A percentile compares a stretch with the other conserved stretches of the same genome.
Evolutionary conservation across 495 filamentous ascomycete species (phyloP).

Genomic region (Daldinia loculata): DNA sequence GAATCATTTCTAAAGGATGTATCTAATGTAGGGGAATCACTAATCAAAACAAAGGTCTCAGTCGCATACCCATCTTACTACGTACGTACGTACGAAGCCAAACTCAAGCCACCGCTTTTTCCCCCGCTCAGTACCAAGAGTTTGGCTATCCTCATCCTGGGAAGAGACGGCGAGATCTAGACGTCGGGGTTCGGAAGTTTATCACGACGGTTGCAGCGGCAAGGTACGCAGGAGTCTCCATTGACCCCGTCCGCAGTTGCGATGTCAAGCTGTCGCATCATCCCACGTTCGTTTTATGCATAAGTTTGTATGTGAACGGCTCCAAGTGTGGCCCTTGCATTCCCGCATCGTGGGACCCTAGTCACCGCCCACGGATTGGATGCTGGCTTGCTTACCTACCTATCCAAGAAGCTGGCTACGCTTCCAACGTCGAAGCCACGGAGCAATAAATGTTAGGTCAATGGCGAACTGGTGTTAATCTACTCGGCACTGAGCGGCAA

Average conservation of each 20-base stretch:
- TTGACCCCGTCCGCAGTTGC: conserved; percentile 20
- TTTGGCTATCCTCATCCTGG: conserved; percentile 34
- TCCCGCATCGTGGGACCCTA: conserved; percentile 33
- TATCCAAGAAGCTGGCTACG: neutral
- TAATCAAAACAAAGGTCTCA: conserved; percentile 22
- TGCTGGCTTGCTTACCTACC: neutral
- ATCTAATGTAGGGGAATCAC: conserved; percentile 2
- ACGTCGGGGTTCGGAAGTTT: conserved; percentile 35
- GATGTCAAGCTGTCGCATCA: conserved; percentile 26
- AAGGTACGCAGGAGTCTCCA: conserved; percentile 27
- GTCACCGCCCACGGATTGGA: conserved; percentile 14
- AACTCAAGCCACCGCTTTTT: conserved; percentile 12
- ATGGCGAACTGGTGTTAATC: neutral
- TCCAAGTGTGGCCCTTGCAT: conserved; percentile 36
- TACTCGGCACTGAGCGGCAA: neutral
- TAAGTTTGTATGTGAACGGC: conserved; percentile 26
- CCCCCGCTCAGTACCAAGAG: conserved; percentile 13
- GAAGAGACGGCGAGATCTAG: conserved; percentile 16
- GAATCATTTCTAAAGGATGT: neutral
- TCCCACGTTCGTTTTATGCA: conserved; percentile 28
- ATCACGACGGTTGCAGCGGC: conserved; percentile 38
- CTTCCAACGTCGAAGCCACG: neutral
- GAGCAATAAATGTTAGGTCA: neutral
- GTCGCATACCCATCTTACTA: conserved; percentile 16
- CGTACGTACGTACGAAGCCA: neutral